These are phyloP conservation scores for Termitomyces heimii DNA, from an alignment of 768 basidiomycete genomes.

Conservation along the genomic window DNA sequence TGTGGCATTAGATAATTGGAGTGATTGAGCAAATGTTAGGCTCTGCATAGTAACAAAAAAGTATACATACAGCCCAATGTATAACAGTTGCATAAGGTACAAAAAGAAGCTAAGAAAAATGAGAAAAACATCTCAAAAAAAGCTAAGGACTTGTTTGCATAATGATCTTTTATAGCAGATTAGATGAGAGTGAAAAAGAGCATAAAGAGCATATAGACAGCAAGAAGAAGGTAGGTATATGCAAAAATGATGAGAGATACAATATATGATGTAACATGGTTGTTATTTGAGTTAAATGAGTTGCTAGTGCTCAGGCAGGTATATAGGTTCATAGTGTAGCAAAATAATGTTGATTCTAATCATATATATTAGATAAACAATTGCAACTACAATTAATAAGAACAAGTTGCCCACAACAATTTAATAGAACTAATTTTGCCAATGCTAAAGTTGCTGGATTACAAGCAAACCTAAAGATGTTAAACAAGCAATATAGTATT, in stretches of 20 bases:
- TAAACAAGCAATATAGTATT: no score
- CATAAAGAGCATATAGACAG: slow-evolving; percentile 42
- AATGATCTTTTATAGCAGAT: slow-evolving; percentile 19
- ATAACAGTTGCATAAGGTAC: slow-evolving; percentile 52
- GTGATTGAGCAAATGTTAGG: slow-evolving; percentile 26
- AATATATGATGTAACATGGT: not conserved
- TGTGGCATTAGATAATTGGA: not conserved
- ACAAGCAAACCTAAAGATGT: no score
- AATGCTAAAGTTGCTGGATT: no score
- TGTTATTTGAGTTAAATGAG: not conserved
- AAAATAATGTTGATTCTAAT: no score
- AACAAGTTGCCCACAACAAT: no score
- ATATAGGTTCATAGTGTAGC: not conserved
- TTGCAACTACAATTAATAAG: no score
- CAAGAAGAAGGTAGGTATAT: slow-evolving; percentile 38
- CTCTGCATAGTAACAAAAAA: slow-evolving; percentile 58
- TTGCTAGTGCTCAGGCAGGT: not conserved
- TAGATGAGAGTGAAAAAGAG: slow-evolving; percentile 31
- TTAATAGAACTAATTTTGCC: no score
- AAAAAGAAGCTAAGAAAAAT: not conserved
- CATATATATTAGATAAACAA: no score
- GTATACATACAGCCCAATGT: slow-evolving; percentile 57
- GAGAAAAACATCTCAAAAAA: not conserved
- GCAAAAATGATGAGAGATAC: slow-evolving; percentile 28
- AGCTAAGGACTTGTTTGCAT: slow-evolving; percentile 22